Base-by-base conservation (phyloP, 768 basidiomycete genomes). In the Boletus subparvulus region DNA sequence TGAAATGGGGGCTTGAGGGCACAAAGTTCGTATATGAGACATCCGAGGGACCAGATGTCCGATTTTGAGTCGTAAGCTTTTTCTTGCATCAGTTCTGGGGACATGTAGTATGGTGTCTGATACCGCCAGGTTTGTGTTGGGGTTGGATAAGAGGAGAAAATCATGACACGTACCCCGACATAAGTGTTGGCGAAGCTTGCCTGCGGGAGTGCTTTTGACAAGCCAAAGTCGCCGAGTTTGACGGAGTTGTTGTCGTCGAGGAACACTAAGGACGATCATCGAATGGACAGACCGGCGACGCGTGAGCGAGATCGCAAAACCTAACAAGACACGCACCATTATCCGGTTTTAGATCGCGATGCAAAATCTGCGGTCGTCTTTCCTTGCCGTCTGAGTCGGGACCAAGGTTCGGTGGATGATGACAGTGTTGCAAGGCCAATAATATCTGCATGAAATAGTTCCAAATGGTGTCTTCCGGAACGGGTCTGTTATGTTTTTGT, bases 61-160 rank as follows among this genome's bases (percentile, higher is more conserved):
- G 92, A 94, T 75, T 98, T 99, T 8, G 92, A 89, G 74, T 98
- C 97, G 73, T 99, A 99, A 4, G 92, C 85, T 69, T 92, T 94
- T 69, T 98, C 96, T 75, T 92, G 92, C 84, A 98, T 93, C 35
- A 98, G 81, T 72, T 99, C 96, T 0, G 97, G 97, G 1, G 94
- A 97, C 97, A 99, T 98, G 77, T 99, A 98, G 70, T 98, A 95
- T 4, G 97, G 97, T 4, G 97, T 99, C 94, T 98, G 64, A n/a
- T 16, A 19, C 2, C 21, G 91, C 87, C 90, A 63, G 6, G 17
- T 33, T 36, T 24, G 36, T 21, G 53, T 59, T 35, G 24, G 24
- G 13, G 24, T 44, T 21, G 6, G n/a, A 24, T 11, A 37, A 35
- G 47, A 11, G 28, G 11, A 36, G 35, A 13, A 6, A 37, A 21